Base-by-base conservation (phyloP, 331 rosid genomes). In the Rosa hybrid region DNA sequence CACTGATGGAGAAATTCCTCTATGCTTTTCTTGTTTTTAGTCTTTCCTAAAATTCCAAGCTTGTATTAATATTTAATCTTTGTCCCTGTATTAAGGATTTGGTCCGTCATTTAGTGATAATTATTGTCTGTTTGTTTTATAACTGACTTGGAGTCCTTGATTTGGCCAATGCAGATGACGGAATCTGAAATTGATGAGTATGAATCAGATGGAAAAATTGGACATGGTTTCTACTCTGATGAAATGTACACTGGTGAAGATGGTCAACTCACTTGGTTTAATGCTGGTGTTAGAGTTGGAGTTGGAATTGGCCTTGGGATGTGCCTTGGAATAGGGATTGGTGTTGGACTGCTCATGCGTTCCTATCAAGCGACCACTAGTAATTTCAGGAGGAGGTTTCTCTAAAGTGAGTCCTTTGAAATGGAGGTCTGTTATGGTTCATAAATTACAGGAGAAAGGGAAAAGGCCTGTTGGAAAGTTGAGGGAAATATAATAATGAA, bases 221-320 rank as follows among this genome's bases (percentile, higher is more conserved):
- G 82, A 71, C 84, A 82, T 81, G 89, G 88, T 81, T 84, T 76
- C 80, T 87, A 94, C 73, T 20, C 87, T 49, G 96, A 89, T 78
- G 98, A 94, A 12, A 87, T 92, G 92, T 94, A 94, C 75, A 57
- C 75, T 0, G 95, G 91, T 2, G 98, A 92, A 81, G 98, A 90
- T 9, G 94, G 98, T 45, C 98, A 94, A 68, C 97, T 94, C 48
- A 75, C 98, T 1, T 94, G 97, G 98, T 90, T 94, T 77, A 92
- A 94, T 87, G 97, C 97, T 12, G 98, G 98, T 63, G 98, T 94
- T 80, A 89, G 98, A 86, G 98, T 92, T 72, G 98, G 98, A 39
- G 98, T 94, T 73, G 98, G 98, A 21, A 90, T 94, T 75, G 91
- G 98, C 67, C 98, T 94, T 80, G 97, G 98, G 73, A 90, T 94